Conservation (phyloP, 163 green algal species). For the Scenedesmus sp. region DNA sequence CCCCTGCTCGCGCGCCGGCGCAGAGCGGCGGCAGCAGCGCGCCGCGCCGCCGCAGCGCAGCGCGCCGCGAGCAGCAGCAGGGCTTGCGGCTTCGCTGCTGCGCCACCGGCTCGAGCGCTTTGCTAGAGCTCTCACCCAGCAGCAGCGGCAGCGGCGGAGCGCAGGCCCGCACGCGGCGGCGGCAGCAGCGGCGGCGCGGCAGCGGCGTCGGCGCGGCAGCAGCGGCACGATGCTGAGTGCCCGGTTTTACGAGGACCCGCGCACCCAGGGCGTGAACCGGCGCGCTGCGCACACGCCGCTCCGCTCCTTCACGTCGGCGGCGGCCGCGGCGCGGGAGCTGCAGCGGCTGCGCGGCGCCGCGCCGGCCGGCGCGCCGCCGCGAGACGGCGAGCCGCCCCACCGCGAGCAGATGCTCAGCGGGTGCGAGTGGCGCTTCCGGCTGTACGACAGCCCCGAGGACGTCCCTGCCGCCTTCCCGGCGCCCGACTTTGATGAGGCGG, state of each 20-base stretch:
- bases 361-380: background rate
- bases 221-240: too few relatives aligned
- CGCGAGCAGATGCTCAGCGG: constrained; percentile 56
- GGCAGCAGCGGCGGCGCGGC: too few relatives aligned
- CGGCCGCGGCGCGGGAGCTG: background rate
- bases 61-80: too few relatives aligned
- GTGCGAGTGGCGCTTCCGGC: constrained; percentile 72
- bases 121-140: too few relatives aligned
- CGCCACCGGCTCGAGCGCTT: too few relatives aligned
- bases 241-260: constrained; percentile 79
- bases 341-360: constrained; percentile 11
- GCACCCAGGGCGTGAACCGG: constrained; percentile 76
- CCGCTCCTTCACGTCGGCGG: constrained; percentile 51
- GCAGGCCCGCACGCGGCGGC: too few relatives aligned
- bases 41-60: too few relatives aligned
- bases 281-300: constrained; percentile 66
- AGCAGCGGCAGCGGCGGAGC: too few relatives aligned
- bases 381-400: background rate
- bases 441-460: constrained; percentile 62
- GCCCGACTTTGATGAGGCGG: constrained; percentile 52
- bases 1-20: too few relatives aligned
- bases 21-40: too few relatives aligned
- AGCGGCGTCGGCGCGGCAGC: too few relatives aligned
- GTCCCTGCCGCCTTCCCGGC: constrained; percentile 65
- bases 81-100: too few relatives aligned